Base-by-base conservation (phyloP, 2,329 filamentous ascomycete genomes). In the Claviceps arundinis region DNA sequence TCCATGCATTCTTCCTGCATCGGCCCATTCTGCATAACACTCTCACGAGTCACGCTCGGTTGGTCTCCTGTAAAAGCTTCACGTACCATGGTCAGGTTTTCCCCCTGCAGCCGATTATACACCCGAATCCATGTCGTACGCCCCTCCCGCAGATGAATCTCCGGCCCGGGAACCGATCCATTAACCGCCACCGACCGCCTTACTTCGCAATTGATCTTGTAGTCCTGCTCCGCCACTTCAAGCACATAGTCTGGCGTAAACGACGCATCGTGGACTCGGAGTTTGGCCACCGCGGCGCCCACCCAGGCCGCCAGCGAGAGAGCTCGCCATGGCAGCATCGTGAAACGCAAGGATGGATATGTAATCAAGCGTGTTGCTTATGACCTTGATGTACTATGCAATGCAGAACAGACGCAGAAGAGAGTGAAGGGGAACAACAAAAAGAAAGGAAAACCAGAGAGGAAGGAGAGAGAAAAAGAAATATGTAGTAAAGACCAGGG, bases 1-100 rank as follows among this genome's bases (percentile, higher is more conserved):
- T 42, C 14, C 17, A 19, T 6, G 2, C 54, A 19, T 30, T 16
- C 2, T 44, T 16, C 42, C 4, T 26, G 11, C 3, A 44, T 13
- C 16, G 22, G 13, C 42, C 26, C 26, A 26, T 8, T 26, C 7
- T 30, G 26, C 26, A 30, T 9, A 30, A 30, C 3, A 9, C 26
- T 30, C 26, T 9, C 26, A 30, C 19, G 19, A 19, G 19, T 19
- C 19, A 19, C 26, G 26, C 8, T 2, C 26, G 26, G 26, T 3
- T 30, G 26, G 8, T 30, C 8, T 9, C 26, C 26, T 30, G 26
- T 30, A 30, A 30, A 30, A 9, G 26, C 26, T 30, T 30, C 26
- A 59, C 64, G 56, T 64, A 77, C 75, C 62, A 81, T 76, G n/a
- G 77, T 81, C n/a, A 75, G 63, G 56, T 82, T 81, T 24, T 70